Evolutionary conservation across 108 stramenopile genomes (phyloP), one percentile per base, ranked within the genome.

Genomic region (Halocafeteria seosinensis): DNA sequence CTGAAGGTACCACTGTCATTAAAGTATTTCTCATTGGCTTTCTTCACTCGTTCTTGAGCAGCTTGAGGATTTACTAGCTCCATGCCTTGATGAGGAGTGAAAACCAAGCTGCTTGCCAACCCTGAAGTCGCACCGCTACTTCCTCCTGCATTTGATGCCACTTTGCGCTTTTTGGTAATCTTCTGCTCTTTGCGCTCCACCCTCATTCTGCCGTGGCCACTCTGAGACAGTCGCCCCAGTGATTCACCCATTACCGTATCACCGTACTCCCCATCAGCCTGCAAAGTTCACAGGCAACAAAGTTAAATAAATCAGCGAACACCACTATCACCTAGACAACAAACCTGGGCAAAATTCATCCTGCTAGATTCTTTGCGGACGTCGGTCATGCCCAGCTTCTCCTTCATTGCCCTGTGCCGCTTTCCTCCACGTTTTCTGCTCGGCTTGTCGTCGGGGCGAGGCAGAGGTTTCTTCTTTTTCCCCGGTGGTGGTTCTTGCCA

Each of bases 201-300:
- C 12, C 88, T 75, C 62, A 89, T 6, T 24, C 33, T 70, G 24
- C 72, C 74, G 6, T 81, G 82, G 36, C 71, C 84, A 37, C n/a
- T 76, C 84, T 55, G 84, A 62, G 84, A 85, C 12, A 93, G 73
- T 72, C 88, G 77, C 30, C 92, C 92, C 57, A 85, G 65, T 23
- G 84, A 83, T 24, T 87, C 73, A 32, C 92, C 92, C 92, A 94
- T 94, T 52, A 86, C 87, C 68, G 87, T 87, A 64, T 94, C 92
- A 6, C 89, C 89, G 59, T 94, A 94, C 74, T 93, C 91, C 50
- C 85, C 86, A 37, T 81, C 71, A 58, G 76, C 77, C 3, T 75
- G 64, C 5, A 78, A 80, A 63, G 91, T 92, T 21, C 86, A 79
- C 32, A 88, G 76, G 26, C 86, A 84, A n/a, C n/a, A n/a, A n/a